Conservation (phyloP, 306 rosid species). For the Lathyrus tuberosus region DNA sequence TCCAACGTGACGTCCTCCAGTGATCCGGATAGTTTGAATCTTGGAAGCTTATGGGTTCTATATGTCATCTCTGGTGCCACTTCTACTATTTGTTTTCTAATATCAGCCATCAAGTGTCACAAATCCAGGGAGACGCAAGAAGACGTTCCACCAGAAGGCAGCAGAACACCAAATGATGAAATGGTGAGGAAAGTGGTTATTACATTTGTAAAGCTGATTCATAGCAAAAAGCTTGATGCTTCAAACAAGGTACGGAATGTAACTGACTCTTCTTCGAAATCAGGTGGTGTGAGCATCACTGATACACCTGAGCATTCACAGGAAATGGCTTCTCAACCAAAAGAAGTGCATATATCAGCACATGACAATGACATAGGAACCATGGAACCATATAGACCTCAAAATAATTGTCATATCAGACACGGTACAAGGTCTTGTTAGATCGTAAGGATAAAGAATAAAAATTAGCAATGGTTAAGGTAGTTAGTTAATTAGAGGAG, state of each 20-base stretch:
- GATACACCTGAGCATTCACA: constrained; percentile 27
- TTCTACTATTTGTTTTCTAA: constrained; percentile 55
- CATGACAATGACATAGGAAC: constrained; percentile 5
- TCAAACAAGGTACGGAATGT: constrained; percentile 22
- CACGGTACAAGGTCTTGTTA: not conserved
- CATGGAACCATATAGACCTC: constrained; percentile 22
- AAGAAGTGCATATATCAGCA: constrained; percentile 9
- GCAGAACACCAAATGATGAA: constrained; percentile 21
- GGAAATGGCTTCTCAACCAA: constrained; percentile 25
- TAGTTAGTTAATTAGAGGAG: not conserved
- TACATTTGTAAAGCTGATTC: constrained; percentile 18
- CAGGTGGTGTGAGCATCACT: constrained; percentile 10
- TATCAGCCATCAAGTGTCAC: constrained; percentile 32
- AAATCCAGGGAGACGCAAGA: constrained; percentile 4
- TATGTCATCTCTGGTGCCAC: constrained; percentile 54
- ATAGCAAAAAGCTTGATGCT: constrained; percentile 24
- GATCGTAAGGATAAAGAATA: not conserved
- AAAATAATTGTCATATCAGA: constrained; percentile 4
- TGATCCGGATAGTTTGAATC: constrained; percentile 38
- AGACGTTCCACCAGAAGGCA: constrained; percentile 28
- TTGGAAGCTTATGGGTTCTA: constrained; percentile 59
- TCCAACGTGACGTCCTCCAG: constrained; percentile 31
- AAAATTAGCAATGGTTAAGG: not conserved
- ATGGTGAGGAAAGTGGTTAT: constrained; percentile 29
- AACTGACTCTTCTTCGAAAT: constrained; percentile 26